These are phyloP conservation scores for Aspergillus arachidicola DNA, from an alignment of 2,329 filamentous ascomycete species.

Conservation along the genomic window DNA sequence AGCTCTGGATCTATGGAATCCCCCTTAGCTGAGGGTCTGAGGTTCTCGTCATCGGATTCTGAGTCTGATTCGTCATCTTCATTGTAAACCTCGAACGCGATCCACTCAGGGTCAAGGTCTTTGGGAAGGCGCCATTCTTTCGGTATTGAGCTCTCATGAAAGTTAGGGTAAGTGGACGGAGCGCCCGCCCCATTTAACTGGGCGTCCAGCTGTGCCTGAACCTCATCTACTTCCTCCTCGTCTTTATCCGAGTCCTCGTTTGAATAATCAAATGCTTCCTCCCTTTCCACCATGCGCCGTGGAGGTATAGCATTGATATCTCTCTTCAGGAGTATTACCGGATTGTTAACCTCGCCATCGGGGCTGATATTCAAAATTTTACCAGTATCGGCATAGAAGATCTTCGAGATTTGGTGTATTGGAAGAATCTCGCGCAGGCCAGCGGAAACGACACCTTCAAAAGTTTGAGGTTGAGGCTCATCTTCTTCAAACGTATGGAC, in stretches of 20 bases:
- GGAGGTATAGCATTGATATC: slow-evolving; percentile 67
- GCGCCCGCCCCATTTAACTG: slow-evolving; percentile 32
- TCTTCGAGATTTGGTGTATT: slow-evolving; percentile 78
- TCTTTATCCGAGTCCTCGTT: slow-evolving; percentile 31
- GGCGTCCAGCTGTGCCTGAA: slow-evolving; percentile 42
- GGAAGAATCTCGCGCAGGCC: slow-evolving; percentile 69
- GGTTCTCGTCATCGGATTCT: slow-evolving; percentile 47
- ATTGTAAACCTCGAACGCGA: slow-evolving; percentile 82
- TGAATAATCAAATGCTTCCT: slow-evolving; percentile 38
- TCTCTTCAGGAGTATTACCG: slow-evolving; percentile 73
- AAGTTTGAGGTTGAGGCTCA: slow-evolving; percentile 58
- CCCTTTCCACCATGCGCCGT: slow-evolving; percentile 58
- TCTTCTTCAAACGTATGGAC: slow-evolving; percentile 67
- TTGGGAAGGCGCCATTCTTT: slow-evolving; percentile 65
- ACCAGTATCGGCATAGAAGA: slow-evolving; percentile 90
- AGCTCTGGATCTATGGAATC: slow-evolving; percentile 46
- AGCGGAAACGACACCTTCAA: slow-evolving; percentile 62
- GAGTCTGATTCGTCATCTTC: slow-evolving; percentile 62
- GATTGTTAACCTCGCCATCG: slow-evolving; percentile 69
- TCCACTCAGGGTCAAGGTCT: slow-evolving; percentile 85
- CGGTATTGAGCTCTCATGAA: slow-evolving; percentile 35
- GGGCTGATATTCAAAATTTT: slow-evolving; percentile 82
- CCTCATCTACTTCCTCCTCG: slow-evolving; percentile 43
- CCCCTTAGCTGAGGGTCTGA: slow-evolving; percentile 19
- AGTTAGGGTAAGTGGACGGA: slow-evolving; percentile 13